Evolutionary conservation across 2,329 filamentous ascomycete species (phyloP).

Genomic region (Aspergillus pseudoglaucus): DNA sequence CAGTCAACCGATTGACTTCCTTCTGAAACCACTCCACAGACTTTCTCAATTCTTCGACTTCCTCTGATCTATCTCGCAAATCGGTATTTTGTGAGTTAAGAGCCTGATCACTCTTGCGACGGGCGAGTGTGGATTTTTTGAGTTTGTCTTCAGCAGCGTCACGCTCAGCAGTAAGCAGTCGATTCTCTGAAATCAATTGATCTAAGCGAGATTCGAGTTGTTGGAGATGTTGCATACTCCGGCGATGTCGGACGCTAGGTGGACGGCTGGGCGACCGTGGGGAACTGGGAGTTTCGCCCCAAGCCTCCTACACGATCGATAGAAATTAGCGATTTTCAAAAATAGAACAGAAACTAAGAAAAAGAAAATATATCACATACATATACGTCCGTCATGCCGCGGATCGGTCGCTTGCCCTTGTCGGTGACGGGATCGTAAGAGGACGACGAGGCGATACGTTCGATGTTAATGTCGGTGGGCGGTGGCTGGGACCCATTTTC

Average conservation of each 20-base stretch:
- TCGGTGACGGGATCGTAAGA: conserved; percentile 71
- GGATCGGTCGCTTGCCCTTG: conserved; percentile 76
- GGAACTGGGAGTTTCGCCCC: conserved; percentile 76
- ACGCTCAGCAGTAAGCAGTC: conserved; percentile 66
- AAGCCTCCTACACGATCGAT: conserved; percentile 65
- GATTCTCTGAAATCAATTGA: conserved; percentile 78
- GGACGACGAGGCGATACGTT: conserved; percentile 44
- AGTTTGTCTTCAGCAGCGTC: conserved; percentile 60
- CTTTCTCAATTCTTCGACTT: conserved; percentile 75
- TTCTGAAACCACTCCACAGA: conserved; percentile 73
- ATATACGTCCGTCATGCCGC: conserved; percentile 88
- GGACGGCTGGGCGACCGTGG: conserved; percentile 89
- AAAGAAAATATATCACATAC: conserved; percentile 54
- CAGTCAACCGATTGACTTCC: conserved; percentile 71
- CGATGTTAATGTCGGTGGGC: conserved; percentile 25
- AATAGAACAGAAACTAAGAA: conserved; percentile 9
- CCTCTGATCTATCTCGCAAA: conserved; percentile 73
- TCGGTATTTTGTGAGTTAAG: conserved; percentile 61
- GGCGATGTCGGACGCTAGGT: conserved; percentile 90
- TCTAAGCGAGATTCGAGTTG: conserved; percentile 84
- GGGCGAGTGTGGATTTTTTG: conserved; percentile 49
- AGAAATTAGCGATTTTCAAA: conserved; percentile 19
- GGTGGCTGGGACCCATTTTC: conserved; percentile 24
- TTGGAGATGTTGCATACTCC: conserved; percentile 88
- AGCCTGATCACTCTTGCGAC: conserved; percentile 50